These are phyloP conservation scores for Fusarium austroafricanum DNA, from an alignment of 2,329 filamentous ascomycete species.

Conservation along the genomic window DNA sequence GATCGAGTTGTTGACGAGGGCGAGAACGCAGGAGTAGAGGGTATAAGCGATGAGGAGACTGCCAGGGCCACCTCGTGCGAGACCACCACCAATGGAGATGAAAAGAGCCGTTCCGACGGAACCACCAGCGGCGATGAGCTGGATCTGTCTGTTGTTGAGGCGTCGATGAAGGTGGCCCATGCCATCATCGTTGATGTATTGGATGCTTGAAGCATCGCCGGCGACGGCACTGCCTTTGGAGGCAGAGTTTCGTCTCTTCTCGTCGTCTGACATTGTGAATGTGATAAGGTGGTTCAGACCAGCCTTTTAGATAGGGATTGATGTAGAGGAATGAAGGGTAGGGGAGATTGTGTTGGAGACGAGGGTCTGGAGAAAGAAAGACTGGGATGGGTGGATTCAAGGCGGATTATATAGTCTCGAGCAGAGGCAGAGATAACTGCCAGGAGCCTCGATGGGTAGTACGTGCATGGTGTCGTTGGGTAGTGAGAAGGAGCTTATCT, in stretches of 20 bases:
- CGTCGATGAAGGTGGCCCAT: slow-evolving; percentile 37
- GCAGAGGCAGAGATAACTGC: slow-evolving; percentile 18
- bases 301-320: not conserved
- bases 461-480: slow-evolving; percentile 7
- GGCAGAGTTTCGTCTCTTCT: slow-evolving; percentile 22
- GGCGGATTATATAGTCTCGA: slow-evolving; percentile 26
- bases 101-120: slow-evolving; percentile 39
- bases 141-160: slow-evolving; percentile 38
- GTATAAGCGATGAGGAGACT: slow-evolving; percentile 29
- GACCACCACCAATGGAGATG: slow-evolving; percentile 39
- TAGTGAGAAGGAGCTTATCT: slow-evolving; percentile 16
- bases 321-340: not conserved
- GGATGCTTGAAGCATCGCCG: slow-evolving; percentile 19
- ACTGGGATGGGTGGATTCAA: slow-evolving; percentile 4
- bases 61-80: slow-evolving; percentile 32
- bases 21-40: slow-evolving; percentile 30
- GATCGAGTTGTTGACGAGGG: slow-evolving; percentile 35
- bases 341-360: not conserved
- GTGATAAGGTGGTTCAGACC: not conserved
- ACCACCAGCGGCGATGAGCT: slow-evolving; percentile 47
- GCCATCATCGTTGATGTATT: not conserved
- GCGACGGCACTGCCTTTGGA: slow-evolving; percentile 13
- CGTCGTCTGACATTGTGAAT: slow-evolving; percentile 33
- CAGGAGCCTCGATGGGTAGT: not conserved
- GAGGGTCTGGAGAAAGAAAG: not conserved